A percentile compares a stretch with the other conserved stretches of the same genome.
Evolutionary conservation across 2,329 filamentous ascomycete genomes (phyloP).

Genomic region (Furcasterigmium sp.): DNA sequence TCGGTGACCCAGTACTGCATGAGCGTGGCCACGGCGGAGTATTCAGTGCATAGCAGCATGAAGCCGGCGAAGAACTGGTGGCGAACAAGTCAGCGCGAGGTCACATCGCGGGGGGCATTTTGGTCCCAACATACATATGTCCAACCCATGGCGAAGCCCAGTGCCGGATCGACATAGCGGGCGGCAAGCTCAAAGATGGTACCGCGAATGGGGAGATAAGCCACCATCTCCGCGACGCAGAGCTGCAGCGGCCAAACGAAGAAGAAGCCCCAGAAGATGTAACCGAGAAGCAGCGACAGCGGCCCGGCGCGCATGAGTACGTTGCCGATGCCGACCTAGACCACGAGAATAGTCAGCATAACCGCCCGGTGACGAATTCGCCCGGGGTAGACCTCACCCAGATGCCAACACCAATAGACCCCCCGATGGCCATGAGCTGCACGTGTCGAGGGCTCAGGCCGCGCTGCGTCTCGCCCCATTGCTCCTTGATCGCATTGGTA

Average conservation of each 20-base stretch:
- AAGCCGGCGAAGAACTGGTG: slow-evolving; percentile 31
- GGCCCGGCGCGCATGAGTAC: slow-evolving; percentile 35
- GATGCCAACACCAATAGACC: slow-evolving; percentile 39
- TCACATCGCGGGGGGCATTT: no score
- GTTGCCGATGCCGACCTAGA: slow-evolving; percentile 33
- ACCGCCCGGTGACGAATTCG: background rate
- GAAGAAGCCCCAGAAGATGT: slow-evolving; percentile 36
- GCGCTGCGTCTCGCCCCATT: slow-evolving; percentile 24
- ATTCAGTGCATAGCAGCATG: slow-evolving; percentile 40
- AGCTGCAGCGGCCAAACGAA: slow-evolving; percentile 39
- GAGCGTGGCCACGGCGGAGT: slow-evolving; percentile 36
- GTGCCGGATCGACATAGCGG: slow-evolving; percentile 49
- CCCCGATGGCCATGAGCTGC: slow-evolving; percentile 45
- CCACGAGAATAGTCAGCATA: background rate
- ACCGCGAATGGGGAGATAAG: slow-evolving; percentile 48
- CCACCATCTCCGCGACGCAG: slow-evolving; percentile 51
- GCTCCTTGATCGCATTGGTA: slow-evolving; percentile 10
- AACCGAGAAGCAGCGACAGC: slow-evolving; percentile 37
- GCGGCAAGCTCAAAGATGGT: slow-evolving; percentile 51
- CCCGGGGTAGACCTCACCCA: slow-evolving; percentile 16
- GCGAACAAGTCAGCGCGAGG: no score
- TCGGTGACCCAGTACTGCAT: slow-evolving; percentile 33
- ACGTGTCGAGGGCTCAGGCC: slow-evolving; percentile 35
- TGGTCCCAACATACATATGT: slow-evolving; percentile 22
- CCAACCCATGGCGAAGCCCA: slow-evolving; percentile 52